Evolutionary conservation across 306 rosid species (phyloP).

Genomic region (Begonia loranthoides): DNA sequence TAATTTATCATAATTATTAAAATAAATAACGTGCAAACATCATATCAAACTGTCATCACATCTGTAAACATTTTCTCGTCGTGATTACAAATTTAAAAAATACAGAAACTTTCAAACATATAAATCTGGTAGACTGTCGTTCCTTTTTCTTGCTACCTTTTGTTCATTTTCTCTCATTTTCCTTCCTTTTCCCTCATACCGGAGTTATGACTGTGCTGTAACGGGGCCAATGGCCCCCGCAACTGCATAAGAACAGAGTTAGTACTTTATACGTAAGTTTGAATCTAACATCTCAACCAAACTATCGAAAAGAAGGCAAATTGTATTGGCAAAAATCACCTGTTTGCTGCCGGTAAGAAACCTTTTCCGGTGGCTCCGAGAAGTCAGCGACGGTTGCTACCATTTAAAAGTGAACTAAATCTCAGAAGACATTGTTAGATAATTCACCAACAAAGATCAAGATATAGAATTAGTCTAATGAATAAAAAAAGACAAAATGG

Average conservation of each 20-base stretch:
- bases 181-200: conserved; percentile 11
- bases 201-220: conserved; percentile 92
- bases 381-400: conserved; percentile 92
- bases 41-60: no score
- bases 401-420: conserved; percentile 92
- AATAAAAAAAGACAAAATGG: no score
- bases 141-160: no score
- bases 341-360: conserved; percentile 89
- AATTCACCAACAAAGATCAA: no score
- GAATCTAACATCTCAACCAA: not conserved
- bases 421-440: not conserved
- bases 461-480: no score
- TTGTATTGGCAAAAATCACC: conserved; percentile 29
- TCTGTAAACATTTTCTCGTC: conserved; percentile 28
- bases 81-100: no score
- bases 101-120: not conserved
- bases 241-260: conserved; percentile 31
- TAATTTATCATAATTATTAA: no score
- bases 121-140: no score
- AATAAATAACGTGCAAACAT: no score
- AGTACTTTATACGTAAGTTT: conserved; percentile 11
- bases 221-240: conserved; percentile 92
- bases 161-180: no score
- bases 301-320: no score
- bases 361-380: conserved; percentile 73